Base-by-base conservation (phyloP, 2,329 filamentous ascomycete genomes). In the Phialocephala subalpina region DNA sequence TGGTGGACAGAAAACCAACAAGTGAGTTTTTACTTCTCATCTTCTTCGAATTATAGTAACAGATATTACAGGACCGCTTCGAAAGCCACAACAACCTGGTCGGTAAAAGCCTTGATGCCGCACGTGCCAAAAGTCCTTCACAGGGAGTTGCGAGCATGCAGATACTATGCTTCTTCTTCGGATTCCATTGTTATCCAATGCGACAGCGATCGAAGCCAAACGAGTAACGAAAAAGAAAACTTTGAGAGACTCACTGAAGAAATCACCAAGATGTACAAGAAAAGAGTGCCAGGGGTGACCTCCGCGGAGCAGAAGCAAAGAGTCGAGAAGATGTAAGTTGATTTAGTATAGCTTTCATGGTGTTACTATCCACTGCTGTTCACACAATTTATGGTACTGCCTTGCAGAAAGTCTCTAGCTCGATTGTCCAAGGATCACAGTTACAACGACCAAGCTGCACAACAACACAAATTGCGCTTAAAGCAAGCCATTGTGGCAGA, bases 301-400 rank as follows among this genome's bases (percentile, higher is more conserved):
- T 69, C 85, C 71, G 81, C 81, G 78, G 85, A 84, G 75, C 82
- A 87, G 67, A 83, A 82, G 67, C 81, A 84, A 69, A 82, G 82
- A 57, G 82, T 87, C 59, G 82, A 85, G 47, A 80, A 72, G 33
- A 56, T 76, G 76, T 78, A 73, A 73, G 75, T 33, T 53, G 5
- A 14, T 29, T 53, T 12, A 29, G 11, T 55, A 58, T 22, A 16
- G 40, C 40, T 60, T 61, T 62, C 56, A 36, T 52, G 33, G 22
- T 60, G n/a, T 18, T 47, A 20, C 27, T n/a, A 14, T 20, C 22
- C 25, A 36, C 47, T 22, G 11, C 27, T 53, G 12, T 25, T 53
- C 18, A n/a, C 27, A n/a, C 12, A 9, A 20, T 53, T 42, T n/a
- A 42, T 42, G 12, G 4, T 42, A 42, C 38, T 3, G 3, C 12